A percentile compares a stretch with the other conserved stretches of the same genome.
Evolutionary conservation across 257 asterid species (phyloP).

Genomic region (Gardenia jasminoides): DNA sequence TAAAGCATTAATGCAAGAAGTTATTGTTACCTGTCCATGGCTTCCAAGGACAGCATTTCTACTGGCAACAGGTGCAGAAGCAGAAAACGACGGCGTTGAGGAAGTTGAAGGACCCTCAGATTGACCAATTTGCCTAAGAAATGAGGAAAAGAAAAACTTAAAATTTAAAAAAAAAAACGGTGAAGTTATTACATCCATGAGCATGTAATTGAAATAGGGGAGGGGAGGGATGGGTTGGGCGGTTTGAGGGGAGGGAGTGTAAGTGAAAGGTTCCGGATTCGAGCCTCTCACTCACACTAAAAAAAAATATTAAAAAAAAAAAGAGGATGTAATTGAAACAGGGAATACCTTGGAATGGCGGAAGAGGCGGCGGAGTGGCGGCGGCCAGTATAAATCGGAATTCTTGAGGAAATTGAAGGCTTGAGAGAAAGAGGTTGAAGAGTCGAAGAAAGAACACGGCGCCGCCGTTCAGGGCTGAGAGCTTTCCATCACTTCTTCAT

Average conservation of each 20-base stretch:
- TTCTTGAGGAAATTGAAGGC: slow-evolving; percentile 76
- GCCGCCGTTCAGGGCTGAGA: slow-evolving; percentile 57
- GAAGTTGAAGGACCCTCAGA: slow-evolving; percentile 57
- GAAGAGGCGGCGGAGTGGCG: slow-evolving; percentile 32
- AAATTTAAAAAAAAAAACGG: not conserved
- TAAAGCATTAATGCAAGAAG: too few relatives aligned
- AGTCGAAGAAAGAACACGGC: slow-evolving; percentile 55
- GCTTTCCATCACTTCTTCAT: slow-evolving; percentile 66
- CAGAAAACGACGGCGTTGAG: slow-evolving; percentile 28
- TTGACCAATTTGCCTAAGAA: slow-evolving; percentile 36
- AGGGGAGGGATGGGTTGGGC: too few relatives aligned
- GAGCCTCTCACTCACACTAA: too few relatives aligned
- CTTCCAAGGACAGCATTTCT: slow-evolving; percentile 89
- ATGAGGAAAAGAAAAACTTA: slow-evolving; percentile 3
- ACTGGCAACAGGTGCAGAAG: slow-evolving; percentile 45
- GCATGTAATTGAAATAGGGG: too few relatives aligned
- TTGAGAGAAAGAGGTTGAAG: slow-evolving; percentile 76
- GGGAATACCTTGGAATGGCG: slow-evolving; percentile 44
- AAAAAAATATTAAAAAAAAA: too few relatives aligned
- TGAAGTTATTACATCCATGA: not conserved
- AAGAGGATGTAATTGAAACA: not conserved
- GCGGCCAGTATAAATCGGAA: slow-evolving; percentile 64
- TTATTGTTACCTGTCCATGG: slow-evolving; percentile 73
- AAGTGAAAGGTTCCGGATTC: too few relatives aligned
- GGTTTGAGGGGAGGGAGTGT: too few relatives aligned